A percentile compares a stretch with the other conserved stretches of the same genome.
Evolutionary conservation across 495 filamentous ascomycete species (phyloP).

Genomic region (Talaromyces wortmannii): DNA sequence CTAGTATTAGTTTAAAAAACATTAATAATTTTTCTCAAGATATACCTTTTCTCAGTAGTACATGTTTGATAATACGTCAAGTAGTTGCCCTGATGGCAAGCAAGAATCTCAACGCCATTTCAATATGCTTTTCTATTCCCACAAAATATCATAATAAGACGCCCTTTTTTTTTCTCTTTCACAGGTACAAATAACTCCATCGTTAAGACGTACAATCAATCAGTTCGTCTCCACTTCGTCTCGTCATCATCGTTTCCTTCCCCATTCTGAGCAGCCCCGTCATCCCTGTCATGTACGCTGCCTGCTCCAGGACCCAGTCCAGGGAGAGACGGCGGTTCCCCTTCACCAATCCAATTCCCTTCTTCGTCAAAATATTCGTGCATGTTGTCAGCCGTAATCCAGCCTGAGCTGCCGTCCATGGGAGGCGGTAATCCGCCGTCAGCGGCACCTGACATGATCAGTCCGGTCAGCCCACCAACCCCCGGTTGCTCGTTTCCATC

Average conservation of each 20-base stretch:
- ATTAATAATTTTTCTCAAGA: no score
- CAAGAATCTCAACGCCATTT: neutral
- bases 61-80: no score
- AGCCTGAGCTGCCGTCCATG: conserved; percentile 79
- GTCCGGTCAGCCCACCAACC: conserved; percentile 10
- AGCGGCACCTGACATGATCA: conserved; percentile 18
- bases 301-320: conserved; percentile 50
- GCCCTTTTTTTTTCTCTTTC: neutral
- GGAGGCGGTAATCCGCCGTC: conserved; percentile 62
- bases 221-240: conserved; percentile 57
- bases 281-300: conserved; percentile 43
- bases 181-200: neutral
- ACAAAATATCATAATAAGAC: neutral
- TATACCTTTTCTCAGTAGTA: no score
- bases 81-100: no score
- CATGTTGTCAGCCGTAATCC: conserved; percentile 97
- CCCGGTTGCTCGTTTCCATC: conserved; percentile 12
- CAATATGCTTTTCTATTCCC: neutral
- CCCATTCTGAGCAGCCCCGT: conserved; percentile 24
- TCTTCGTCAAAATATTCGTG: conserved; percentile 66
- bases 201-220: conserved; percentile 19
- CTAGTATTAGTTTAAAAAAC: no score
- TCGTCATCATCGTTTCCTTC: conserved; percentile 33
- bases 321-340: conserved; percentile 25
- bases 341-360: conserved; percentile 49